These are phyloP conservation scores for Acacia acuminata DNA, from an alignment of 306 rosid genomes.

Conservation along the genomic window DNA sequence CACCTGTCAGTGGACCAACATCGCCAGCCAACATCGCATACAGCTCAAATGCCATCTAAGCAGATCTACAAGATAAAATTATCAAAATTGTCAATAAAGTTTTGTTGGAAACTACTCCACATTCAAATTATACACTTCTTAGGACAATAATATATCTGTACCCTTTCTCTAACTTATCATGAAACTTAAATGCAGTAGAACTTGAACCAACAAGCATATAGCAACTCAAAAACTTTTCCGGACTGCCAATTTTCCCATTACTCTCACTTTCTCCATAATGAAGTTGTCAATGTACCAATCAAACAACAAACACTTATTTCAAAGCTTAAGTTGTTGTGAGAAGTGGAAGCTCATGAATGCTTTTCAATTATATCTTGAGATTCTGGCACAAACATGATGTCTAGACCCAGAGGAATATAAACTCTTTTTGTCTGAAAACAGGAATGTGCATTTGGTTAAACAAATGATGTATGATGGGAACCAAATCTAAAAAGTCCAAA, in stretches of 20 bases:
- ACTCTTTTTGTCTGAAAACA: not conserved
- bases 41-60: no score
- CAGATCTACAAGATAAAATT: no score
- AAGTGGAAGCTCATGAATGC: not conserved
- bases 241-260: not conserved
- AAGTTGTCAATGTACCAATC: not conserved
- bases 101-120: no score
- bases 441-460: not conserved
- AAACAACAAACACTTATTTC: not conserved
- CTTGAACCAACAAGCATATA: not conserved
- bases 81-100: no score
- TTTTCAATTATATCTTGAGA: not conserved
- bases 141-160: no score
- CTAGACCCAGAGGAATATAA: not conserved
- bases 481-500: slow-evolving; percentile 1
- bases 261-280: not conserved
- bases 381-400: not conserved
- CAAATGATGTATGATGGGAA: not conserved
- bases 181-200: no score
- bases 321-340: not conserved
- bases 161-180: no score
- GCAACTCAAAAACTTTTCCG: slow-evolving; percentile 3
- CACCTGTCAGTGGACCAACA: no score
- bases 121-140: no score
- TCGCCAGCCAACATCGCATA: no score